phyloP scores from a whole-genome alignment of 306 rosid species.

The Crataegus laevigata region DNA sequence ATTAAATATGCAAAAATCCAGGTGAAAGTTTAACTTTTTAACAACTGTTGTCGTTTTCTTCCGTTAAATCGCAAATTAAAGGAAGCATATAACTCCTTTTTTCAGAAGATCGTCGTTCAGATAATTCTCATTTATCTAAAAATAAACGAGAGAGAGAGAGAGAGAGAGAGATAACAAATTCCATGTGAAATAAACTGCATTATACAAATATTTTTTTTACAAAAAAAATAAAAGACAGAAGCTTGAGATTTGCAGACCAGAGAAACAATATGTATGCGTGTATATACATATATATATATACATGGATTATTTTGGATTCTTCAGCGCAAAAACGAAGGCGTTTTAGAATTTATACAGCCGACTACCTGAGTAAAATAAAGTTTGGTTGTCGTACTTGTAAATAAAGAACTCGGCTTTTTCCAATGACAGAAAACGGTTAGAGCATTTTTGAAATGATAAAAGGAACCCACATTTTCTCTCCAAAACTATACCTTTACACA shows the following conservation, averaged over 20 bases:
- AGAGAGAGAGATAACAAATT: neutral
- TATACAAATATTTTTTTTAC: neutral
- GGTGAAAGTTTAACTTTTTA: neutral
- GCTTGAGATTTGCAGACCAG: neutral
- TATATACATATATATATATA: too few species aligned
- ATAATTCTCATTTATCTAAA: too few species aligned
- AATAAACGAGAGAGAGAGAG: neutral
- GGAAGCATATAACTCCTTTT: neutral
- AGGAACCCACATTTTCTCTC: neutral
- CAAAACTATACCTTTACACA: neutral
- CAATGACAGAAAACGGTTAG: neutral
- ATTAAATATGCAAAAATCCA: neutral
- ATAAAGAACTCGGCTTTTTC: neutral
- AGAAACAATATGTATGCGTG: neutral
- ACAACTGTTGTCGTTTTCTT: slow-evolving; percentile 26
- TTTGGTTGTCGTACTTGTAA: too few species aligned
- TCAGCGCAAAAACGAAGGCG: too few species aligned
- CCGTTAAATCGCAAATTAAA: slow-evolving; percentile 7
- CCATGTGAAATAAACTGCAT: too few species aligned
- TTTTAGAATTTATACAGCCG: too few species aligned
- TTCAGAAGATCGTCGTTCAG: neutral
- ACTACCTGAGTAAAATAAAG: too few species aligned
- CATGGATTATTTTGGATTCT: too few species aligned
- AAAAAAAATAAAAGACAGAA: neutral
- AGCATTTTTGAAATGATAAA: neutral